Base-by-base conservation (phyloP, 2,329 filamentous ascomycete genomes). In the Pseudogymnoascus sp. region DNA sequence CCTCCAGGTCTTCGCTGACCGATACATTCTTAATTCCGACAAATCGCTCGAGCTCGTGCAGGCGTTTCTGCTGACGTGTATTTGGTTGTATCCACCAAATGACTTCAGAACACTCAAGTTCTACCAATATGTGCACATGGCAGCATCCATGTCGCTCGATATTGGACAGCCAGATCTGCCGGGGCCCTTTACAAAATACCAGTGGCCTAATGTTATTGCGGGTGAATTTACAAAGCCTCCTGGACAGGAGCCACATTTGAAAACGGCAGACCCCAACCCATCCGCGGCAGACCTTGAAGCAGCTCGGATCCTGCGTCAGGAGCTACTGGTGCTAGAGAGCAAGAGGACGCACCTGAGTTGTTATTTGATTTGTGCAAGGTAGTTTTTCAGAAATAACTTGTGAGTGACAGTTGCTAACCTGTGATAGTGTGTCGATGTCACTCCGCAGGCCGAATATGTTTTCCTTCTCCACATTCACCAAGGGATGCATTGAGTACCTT, bases 121-220 rank as follows among this genome's bases (percentile, higher is more conserved):
- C 64, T 80, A 79, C 68, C 77, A 81, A 66, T 80, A 80, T 66
- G 77, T 78, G 2, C 78, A 80, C 66, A 79, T 80, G 70, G 79
- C 78, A 9, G 75, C 76, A 9, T 78, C 76, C 0, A 80, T 81
- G 78, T 78, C 66, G 10, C 44, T 71, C 15, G 69, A 69, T 53
- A 65, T 71, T 65, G 70, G 68, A 13, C 50, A 57, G n/a, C 50
- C 50, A 57, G 50, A 38, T 31, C 17, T 35, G 17, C 19, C 33
- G 17, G 50, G 36, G 8, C 19, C 19, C 8, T 62, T 40, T 59
- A 28, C 61, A 42, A 61, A 38, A 17, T 11, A 42, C 3, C 59
- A 61, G 31, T 61, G 33, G 59, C 59, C 59, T 15, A 8, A 8
- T 38, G 59, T 61, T n/a, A 11, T 38, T 23, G 26, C 17, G 59